Evolutionary conservation across 805 yeast species (phyloP), one percentile per base, ranked within the genome.

Genomic region (Candida stauntonica): DNA sequence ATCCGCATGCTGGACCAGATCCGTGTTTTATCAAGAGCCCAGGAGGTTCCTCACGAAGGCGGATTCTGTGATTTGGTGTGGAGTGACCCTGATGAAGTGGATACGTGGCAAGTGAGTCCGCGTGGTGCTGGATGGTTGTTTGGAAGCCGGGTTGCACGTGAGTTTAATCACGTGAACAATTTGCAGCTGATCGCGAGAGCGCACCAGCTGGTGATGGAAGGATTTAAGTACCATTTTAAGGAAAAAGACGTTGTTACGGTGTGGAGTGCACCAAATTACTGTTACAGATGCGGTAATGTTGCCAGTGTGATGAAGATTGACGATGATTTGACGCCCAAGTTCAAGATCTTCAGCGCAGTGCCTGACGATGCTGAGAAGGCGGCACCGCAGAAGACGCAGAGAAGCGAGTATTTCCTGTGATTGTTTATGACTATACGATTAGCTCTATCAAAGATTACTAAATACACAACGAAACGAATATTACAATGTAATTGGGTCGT

Each of bases 111-210:
- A 17, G 96, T 93, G 16, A 82, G 94, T 19, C 96, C 97, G 23
- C 75, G 99, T 57, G 99, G 99, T 45, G 99, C 99, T 0, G 99
- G 99, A 11, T 91, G 98, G 98, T 66, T 91, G 37, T 91, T 91
- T 61, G 99, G 99, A 17, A 77, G 88, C 31, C 83, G 84, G 60
- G 97, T 93, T 17, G 93, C 96, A 14, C 68, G 96, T 41, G 98
- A 93, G 62, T 93, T 93, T 66, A 93, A 91, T 64, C 95, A 93
- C 62, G 94, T 91, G 39, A 91, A 93, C 60, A 88, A 88, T 48
- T 68, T 93, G 45, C 78, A 77, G 48, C 68, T 91, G 50, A 88
- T 91, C 42, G 97, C 99, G 9, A 74, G 99, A 53, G 98, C 98
- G 0, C 99, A 91, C 66, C 99, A 91, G 64, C 75, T 91, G 61